Percentiles rank a stretch among this genome's conserved stretches.
Evolutionary conservation across 495 filamentous ascomycete species (phyloP).

Genomic region (Penicillium steckii): DNA sequence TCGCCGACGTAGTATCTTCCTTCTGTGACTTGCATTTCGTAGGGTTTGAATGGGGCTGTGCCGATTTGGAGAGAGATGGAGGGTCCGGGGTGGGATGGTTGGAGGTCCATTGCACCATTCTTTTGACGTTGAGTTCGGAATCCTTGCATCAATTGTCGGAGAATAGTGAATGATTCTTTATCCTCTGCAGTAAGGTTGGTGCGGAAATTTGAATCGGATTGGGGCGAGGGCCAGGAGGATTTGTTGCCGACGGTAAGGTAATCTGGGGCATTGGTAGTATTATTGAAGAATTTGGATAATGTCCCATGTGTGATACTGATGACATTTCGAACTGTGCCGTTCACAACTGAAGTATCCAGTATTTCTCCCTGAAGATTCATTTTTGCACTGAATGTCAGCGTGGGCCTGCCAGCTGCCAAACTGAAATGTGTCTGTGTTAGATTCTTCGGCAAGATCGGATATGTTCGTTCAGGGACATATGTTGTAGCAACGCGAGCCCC

Average conservation of each 20-base stretch:
- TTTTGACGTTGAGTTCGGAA: slow-evolving; percentile 37
- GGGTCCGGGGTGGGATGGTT: slow-evolving; percentile 11
- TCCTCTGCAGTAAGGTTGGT: slow-evolving; percentile 34
- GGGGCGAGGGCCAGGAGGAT: slow-evolving; percentile 5
- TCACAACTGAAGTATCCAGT: slow-evolving; percentile 65
- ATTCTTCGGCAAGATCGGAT: slow-evolving; percentile 68
- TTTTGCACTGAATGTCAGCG: slow-evolving; percentile 79
- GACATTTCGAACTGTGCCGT: slow-evolving; percentile 73
- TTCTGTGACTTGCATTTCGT: slow-evolving; percentile 25
- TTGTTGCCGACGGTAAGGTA: slow-evolving; percentile 43
- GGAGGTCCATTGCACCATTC: slow-evolving; percentile 42
- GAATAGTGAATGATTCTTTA: slow-evolving; percentile 36
- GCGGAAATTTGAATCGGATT: slow-evolving; percentile 11
- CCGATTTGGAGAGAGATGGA: slow-evolving; percentile 35
- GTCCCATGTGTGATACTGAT: slow-evolving; percentile 65
- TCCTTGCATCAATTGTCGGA: slow-evolving; percentile 41
- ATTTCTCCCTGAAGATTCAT: slow-evolving; percentile 65
- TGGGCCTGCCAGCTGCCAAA: slow-evolving; percentile 62
- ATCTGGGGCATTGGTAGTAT: slow-evolving; percentile 10
- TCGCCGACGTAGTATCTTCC: slow-evolving; percentile 48
- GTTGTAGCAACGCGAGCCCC: slow-evolving; percentile 59
- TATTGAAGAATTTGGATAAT: slow-evolving; percentile 48
- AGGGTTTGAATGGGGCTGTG: slow-evolving; percentile 19
- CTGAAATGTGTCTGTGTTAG: slow-evolving; percentile 65
- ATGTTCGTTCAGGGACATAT: slow-evolving; percentile 73